Evolutionary conservation across 257 asterid species (phyloP).

Genomic region (Solanum virginianum): DNA sequence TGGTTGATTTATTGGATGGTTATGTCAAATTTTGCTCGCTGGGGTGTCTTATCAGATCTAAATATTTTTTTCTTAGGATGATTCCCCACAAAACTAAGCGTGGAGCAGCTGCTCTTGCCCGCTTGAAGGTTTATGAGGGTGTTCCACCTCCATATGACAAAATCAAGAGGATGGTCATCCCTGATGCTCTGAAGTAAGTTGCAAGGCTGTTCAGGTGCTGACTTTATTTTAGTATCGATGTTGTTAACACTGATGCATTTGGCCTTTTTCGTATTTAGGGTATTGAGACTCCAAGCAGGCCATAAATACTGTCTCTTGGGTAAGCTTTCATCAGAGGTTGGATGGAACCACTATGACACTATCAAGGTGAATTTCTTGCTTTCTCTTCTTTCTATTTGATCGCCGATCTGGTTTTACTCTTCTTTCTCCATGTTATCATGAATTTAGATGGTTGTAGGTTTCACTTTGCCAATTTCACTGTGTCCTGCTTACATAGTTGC

Average conservation of each 20-base stretch:
- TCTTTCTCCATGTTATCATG: neutral
- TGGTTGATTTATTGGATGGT: neutral
- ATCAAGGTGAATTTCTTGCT: constrained; percentile 40
- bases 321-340: constrained; percentile 78
- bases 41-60: neutral
- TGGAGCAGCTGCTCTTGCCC: constrained; percentile 84
- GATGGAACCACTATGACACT: constrained; percentile 87
- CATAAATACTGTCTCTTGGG: constrained; percentile 80
- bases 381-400: neutral
- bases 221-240: neutral
- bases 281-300: constrained; percentile 81
- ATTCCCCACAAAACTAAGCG: constrained; percentile 83
- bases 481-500: neutral
- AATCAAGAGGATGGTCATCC: constrained; percentile 73
- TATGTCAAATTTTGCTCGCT: too few relatives aligned
- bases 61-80: constrained; percentile 28
- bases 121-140: constrained; percentile 76
- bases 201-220: neutral
- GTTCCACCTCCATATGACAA: constrained; percentile 79
- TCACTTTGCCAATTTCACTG: neutral
- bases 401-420: neutral
- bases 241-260: neutral
- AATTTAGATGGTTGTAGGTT: neutral
- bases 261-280: constrained; percentile 30
- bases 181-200: constrained; percentile 77